Evolutionary conservation across 352 stramenopile species (phyloP).

Genomic region (Thraustochytrium striatum): DNA sequence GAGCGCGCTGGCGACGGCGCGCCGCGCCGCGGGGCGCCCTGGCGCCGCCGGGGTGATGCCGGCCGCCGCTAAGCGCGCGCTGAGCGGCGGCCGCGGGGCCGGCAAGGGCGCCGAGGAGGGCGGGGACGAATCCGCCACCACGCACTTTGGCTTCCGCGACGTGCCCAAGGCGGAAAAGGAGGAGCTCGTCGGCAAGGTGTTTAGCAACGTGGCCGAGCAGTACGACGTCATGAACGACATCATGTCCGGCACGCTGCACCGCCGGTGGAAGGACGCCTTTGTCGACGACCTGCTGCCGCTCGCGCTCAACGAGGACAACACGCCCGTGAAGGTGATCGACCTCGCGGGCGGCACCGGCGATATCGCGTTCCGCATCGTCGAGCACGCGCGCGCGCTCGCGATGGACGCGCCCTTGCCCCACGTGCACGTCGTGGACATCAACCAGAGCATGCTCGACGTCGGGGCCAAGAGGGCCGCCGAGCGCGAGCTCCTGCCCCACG

Average conservation of each 20-base stretch:
- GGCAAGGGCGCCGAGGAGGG: no score
- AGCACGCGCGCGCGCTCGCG: conserved; percentile 58
- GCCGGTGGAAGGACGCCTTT: conserved; percentile 57
- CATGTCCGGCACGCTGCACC: conserved; percentile 91
- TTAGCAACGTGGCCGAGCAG: conserved; percentile 92
- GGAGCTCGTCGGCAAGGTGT: conserved; percentile 88
- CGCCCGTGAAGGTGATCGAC: conserved; percentile 71
- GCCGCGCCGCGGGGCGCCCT: neutral
- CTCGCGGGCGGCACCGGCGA: conserved; percentile 97
- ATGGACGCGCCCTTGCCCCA: neutral
- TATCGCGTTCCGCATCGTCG: conserved; percentile 93
- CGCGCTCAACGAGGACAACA: no score
- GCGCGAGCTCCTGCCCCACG: conserved; percentile 53
- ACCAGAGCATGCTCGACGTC: conserved; percentile 96
- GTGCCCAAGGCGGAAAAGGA: conserved; percentile 87
- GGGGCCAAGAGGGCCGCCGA: conserved; percentile 73
- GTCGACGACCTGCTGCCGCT: conserved; percentile 50
- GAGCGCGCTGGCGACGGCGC: no score
- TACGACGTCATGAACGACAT: conserved; percentile 99
- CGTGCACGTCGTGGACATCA: conserved; percentile 98
- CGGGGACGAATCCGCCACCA: no score
- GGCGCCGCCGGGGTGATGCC: neutral
- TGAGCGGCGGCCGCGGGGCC: neutral
- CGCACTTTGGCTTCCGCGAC: conserved; percentile 69
- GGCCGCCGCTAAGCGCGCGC: neutral